Percentiles rank a stretch among this genome's conserved stretches.
Conservation (phyloP, 2,329 filamentous ascomycete species). For the Thelonectria blattea region DNA sequence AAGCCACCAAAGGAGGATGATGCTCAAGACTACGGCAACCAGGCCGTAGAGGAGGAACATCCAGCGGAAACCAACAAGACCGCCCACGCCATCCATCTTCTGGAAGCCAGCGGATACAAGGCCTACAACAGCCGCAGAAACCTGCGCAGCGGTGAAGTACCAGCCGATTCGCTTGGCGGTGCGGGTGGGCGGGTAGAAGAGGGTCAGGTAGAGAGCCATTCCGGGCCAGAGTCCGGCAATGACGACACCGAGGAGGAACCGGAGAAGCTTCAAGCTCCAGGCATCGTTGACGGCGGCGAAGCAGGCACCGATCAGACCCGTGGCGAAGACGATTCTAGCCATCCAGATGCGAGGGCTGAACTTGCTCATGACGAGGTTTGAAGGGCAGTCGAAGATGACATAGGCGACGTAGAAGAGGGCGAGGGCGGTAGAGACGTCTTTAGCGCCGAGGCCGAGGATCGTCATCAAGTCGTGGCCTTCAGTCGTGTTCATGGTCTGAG, state of each 20-base stretch:
- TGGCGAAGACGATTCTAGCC: constrained; percentile 86
- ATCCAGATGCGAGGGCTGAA: constrained; percentile 90
- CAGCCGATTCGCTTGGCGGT: constrained; percentile 87
- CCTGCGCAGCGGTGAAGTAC: constrained; percentile 88
- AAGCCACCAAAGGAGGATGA: constrained; percentile 85
- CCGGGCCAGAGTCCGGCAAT: constrained; percentile 96
- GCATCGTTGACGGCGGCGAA: constrained; percentile 81
- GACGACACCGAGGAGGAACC: constrained; percentile 83
- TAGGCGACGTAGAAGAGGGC: constrained; percentile 93
- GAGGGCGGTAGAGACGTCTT: constrained; percentile 82
- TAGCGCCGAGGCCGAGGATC: constrained; percentile 70
- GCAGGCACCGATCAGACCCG: constrained; percentile 82
- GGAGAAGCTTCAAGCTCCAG: constrained; percentile 88
- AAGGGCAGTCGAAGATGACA: constrained; percentile 86
- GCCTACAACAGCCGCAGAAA: constrained; percentile 87
- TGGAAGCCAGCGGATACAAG: constrained; percentile 92
- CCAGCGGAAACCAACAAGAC: constrained; percentile 84
- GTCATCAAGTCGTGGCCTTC: constrained; percentile 76
- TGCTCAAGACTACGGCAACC: constrained; percentile 72
- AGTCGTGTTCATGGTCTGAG: constrained; percentile 88
- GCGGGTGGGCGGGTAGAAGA: constrained; percentile 88
- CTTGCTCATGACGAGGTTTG: constrained; percentile 86
- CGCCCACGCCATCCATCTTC: constrained; percentile 80
- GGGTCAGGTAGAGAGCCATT: constrained; percentile 89
- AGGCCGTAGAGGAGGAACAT: constrained; percentile 92